Conservation (phyloP, 2,329 filamentous ascomycete genomes). For the Xylaria arbuscula region DNA sequence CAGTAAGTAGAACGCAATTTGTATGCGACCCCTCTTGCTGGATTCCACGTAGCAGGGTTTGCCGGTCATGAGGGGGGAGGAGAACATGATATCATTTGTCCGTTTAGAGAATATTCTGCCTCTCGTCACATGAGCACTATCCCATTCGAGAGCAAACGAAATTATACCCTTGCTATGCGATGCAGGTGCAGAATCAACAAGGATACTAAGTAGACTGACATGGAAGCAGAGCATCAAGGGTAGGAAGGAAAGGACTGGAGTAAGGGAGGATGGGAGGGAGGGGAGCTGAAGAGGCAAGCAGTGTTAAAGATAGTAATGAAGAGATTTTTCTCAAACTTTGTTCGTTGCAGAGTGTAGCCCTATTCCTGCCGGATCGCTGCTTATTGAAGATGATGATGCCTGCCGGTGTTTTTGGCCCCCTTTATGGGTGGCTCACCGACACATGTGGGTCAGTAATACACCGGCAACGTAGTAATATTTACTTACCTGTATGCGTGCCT, state of each 20-base stretch:
- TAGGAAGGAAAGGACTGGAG: too few species aligned
- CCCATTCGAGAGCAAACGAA: constrained; percentile 1
- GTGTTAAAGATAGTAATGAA: background rate
- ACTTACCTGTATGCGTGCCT: background rate
- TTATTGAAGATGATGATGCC: background rate
- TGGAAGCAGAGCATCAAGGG: background rate
- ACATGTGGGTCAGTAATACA: background rate
- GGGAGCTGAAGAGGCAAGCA: background rate
- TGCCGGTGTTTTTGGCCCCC: background rate
- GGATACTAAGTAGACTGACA: background rate
- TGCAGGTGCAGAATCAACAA: background rate
- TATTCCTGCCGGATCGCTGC: background rate
- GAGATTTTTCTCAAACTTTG: background rate
- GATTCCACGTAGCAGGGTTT: constrained; percentile 3
- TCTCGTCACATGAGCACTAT: constrained; percentile 2
- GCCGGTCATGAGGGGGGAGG: background rate
- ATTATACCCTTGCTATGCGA: background rate
- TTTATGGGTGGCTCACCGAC: background rate
- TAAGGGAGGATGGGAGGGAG: background rate
- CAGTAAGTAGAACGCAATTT: background rate
- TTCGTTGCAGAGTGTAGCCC: background rate
- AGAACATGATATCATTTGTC: constrained; percentile 20
- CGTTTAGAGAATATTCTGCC: background rate
- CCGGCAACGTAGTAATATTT: background rate
- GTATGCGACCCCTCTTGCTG: background rate